Evolutionary conservation across 768 basidiomycete species (phyloP), one percentile per base, ranked within the genome.

Genomic region (Auricularia sp.): DNA sequence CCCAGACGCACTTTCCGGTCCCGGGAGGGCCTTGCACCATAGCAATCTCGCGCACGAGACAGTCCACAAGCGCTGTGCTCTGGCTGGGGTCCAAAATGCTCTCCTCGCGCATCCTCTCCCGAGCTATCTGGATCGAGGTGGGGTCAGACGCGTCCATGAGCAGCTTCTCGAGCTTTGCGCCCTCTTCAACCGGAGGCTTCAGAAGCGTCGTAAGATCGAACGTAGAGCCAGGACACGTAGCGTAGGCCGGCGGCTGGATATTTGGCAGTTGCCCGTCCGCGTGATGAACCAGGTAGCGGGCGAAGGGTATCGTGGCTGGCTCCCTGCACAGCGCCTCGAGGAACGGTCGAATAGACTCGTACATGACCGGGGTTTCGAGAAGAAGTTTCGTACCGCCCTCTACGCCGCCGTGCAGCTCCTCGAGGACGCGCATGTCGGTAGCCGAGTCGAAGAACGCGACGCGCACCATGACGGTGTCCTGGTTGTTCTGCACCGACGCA

Each of bases 1-100:
- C 23, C 8, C 36, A 35, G 8, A 42, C 64, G 66, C 54, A 86
- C 80, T 90, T 90, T 66, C 89, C 90, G 0, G 89, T 90, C 1
- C 89, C 90, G 1, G 89, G 90, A 33, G 89, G 89, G 56, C 90
- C 90, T 74, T 91, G 88, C 44, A 92, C 87, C 59, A 91, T 72
- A 0, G 82, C 77, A 0, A 91, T 71, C 67, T 90, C 86, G 61
- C 83, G 73, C 0, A 79, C 81, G 42, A 91, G 71, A 0, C 83
- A 76, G 64, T 85, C 81, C 3, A 92, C 71, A 2, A 91, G 76
- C 1, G 90, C 85, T 63, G 88, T 85, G 0, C 80, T 84, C 70
- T 92, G 90, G 71, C 86, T 87, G 0, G 81, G 77, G 67, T 92
- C 90, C 35, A 92, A 76, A 5, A 80, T 75, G 69, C 85, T 89